These are phyloP conservation scores for Ustilago esculenta DNA, from an alignment of 1,284 basidiomycete species.

Conservation along the genomic window DNA sequence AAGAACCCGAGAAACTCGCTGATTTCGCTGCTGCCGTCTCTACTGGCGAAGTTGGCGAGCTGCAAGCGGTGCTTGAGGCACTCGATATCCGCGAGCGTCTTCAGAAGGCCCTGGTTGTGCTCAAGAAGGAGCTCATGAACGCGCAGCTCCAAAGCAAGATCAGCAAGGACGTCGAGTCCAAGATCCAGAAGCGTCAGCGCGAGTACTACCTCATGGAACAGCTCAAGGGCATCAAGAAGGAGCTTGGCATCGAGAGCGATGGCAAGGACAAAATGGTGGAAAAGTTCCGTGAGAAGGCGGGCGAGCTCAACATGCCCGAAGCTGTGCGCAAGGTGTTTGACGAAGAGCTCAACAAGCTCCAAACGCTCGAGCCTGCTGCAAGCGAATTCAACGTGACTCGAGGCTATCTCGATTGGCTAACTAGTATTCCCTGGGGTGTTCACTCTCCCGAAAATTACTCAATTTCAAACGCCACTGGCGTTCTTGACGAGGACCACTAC, in stretches of 20 bases:
- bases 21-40: constrained; percentile 98
- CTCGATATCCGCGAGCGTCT: constrained; percentile 87
- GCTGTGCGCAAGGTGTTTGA: constrained; percentile 93
- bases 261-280: constrained; percentile 97
- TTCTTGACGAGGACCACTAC: constrained; percentile 96
- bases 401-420: constrained; percentile 69
- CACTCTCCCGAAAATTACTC: constrained; percentile 94
- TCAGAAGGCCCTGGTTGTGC: constrained; percentile 86
- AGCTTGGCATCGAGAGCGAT: constrained; percentile 94
- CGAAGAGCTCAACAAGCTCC: constrained; percentile 91
- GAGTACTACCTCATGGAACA: constrained; percentile 99
- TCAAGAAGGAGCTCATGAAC: constrained; percentile 98
- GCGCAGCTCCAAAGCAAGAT: constrained; percentile 95
- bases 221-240: constrained; percentile 98
- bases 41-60: constrained; percentile 85
- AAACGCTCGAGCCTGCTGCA: constrained; percentile 85
- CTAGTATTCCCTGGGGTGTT: constrained; percentile 93
- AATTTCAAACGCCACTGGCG: constrained; percentile 81
- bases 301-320: constrained; percentile 89
- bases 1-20: constrained; percentile 96
- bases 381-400: constrained; percentile 85
- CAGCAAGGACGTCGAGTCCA: constrained; percentile 90
- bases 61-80: constrained; percentile 92
- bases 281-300: constrained; percentile 91
- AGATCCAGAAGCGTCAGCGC: constrained; percentile 95